A percentile compares a stretch with the other conserved stretches of the same genome.
These are phyloP conservation scores for Penicillium sp. DNA, from an alignment of 2,329 filamentous ascomycete species.

Conservation along the genomic window DNA sequence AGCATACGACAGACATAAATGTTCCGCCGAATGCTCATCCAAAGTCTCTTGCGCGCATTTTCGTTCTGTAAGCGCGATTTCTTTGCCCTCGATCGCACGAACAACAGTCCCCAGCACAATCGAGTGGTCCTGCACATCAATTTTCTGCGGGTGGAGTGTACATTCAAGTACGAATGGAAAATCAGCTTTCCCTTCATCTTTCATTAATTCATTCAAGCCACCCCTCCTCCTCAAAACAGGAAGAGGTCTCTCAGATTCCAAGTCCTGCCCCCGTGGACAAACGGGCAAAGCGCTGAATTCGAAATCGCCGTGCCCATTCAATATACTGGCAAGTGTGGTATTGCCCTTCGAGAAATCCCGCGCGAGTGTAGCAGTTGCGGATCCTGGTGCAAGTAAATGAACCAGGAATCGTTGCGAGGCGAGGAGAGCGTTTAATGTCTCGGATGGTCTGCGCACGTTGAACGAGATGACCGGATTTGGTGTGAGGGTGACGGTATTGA, in stretches of 20 bases:
- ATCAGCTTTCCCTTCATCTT: slow-evolving; percentile 11
- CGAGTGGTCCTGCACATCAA: slow-evolving; percentile 43
- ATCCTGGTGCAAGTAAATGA: slow-evolving; percentile 48
- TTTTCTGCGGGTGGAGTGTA: slow-evolving; percentile 34
- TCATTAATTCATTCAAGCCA: neutral
- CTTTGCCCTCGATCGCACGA: slow-evolving; percentile 23
- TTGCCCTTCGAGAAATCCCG: slow-evolving; percentile 44
- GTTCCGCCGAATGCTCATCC: slow-evolving; percentile 13
- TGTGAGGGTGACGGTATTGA: slow-evolving; percentile 59
- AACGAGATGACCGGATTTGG: slow-evolving; percentile 62
- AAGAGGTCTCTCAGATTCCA: slow-evolving; percentile 17
- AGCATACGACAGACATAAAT: slow-evolving; percentile 43
- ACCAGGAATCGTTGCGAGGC: slow-evolving; percentile 50
- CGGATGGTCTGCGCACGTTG: slow-evolving; percentile 59
- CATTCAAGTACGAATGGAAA: slow-evolving; percentile 46
- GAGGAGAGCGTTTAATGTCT: slow-evolving; percentile 56
- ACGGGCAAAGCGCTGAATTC: slow-evolving; percentile 25
- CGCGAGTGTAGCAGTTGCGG: slow-evolving; percentile 36
- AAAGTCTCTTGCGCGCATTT: slow-evolving; percentile 2
- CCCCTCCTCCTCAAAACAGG: slow-evolving; percentile 28
- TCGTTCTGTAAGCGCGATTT: neutral
- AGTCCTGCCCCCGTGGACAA: neutral
- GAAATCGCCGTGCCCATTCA: slow-evolving; percentile 28
- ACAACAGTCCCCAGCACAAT: slow-evolving; percentile 42
- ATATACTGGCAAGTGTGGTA: slow-evolving; percentile 31